Conservation (phyloP, 768 basidiomycete genomes). For the Phaffia tasmanica region DNA sequence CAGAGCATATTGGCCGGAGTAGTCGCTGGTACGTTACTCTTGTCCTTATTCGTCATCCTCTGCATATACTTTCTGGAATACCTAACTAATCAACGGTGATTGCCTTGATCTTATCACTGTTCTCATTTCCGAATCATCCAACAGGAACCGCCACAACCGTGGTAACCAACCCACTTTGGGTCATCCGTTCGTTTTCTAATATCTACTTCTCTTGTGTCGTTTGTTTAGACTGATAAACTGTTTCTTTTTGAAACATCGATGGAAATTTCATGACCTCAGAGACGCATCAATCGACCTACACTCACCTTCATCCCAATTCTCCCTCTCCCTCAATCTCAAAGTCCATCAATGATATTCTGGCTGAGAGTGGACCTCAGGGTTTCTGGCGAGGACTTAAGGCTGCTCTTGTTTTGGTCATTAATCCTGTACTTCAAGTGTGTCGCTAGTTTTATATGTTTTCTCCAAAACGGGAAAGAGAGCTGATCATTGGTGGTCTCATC, state of each 20-base stretch:
- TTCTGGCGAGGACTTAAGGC: slow-evolving; percentile 91
- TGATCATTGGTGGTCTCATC: neutral
- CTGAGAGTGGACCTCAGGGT: slow-evolving; percentile 63
- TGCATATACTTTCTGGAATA: neutral
- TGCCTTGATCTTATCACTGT: neutral
- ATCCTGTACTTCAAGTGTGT: slow-evolving; percentile 65
- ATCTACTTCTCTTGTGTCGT: neutral
- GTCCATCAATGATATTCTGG: slow-evolving; percentile 57
- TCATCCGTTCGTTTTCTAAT: slow-evolving; percentile 43
- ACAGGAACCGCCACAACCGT: slow-evolving; percentile 84
- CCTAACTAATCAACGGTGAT: no score
- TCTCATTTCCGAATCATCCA: neutral
- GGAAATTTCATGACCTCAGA: neutral
- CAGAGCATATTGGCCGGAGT: slow-evolving; percentile 83
- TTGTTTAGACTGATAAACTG: neutral
- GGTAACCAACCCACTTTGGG: slow-evolving; percentile 92
- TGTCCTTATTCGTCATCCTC: neutral
- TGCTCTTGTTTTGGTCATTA: slow-evolving; percentile 82
- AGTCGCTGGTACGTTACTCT: slow-evolving; percentile 55
- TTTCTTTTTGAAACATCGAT: neutral
- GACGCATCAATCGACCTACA: slow-evolving; percentile 23
- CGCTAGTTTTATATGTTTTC: neutral
- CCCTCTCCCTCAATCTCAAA: slow-evolving; percentile 49
- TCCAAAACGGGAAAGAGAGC: neutral
- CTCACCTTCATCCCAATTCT: slow-evolving; percentile 13